These are phyloP conservation scores for Stevia rebaudiana DNA, from an alignment of 140 eudicot genomes.

Conservation along the genomic window DNA sequence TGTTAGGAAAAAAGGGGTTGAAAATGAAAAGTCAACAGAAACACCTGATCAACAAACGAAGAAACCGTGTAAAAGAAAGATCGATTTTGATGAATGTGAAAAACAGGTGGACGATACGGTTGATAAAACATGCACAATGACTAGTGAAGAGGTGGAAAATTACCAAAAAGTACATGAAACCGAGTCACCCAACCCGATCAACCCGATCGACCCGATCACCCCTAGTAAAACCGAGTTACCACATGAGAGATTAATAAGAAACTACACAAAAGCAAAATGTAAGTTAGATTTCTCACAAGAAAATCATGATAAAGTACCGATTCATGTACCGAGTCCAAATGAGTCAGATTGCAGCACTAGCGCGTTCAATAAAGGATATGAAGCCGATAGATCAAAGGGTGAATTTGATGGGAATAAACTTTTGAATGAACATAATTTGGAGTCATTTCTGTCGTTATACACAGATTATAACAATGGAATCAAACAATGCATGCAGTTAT, in stretches of 20 bases:
- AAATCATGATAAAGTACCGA: conserved; percentile 46
- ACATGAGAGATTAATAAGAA: conserved; percentile 10
- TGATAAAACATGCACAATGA: conserved; percentile 22
- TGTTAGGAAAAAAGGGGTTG: conserved; percentile 40
- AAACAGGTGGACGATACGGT: conserved; percentile 21
- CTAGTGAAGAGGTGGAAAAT: conserved; percentile 23
- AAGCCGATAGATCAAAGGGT: conserved; percentile 17
- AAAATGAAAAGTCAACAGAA: conserved; percentile 19
- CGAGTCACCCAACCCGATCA: conserved; percentile 20
- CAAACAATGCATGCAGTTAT: conserved; percentile 31
- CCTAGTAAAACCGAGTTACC: conserved; percentile 30
- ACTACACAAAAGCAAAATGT: conserved; percentile 45
- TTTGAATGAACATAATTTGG: conserved; percentile 26
- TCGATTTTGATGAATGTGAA: conserved; percentile 48
- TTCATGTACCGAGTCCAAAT: conserved; percentile 33
- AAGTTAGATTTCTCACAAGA: conserved; percentile 48
- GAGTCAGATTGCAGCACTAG: conserved; percentile 55
- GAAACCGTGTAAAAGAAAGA: conserved; percentile 53
- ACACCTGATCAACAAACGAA: conserved; percentile 27
- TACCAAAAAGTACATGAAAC: conserved; percentile 22
- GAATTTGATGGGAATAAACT: conserved; percentile 20
- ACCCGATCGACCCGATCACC: conserved; percentile 29
- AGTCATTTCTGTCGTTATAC: conserved; percentile 24
- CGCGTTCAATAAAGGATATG: conserved; percentile 27
- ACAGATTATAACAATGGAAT: conserved; percentile 21